phyloP scores from a whole-genome alignment of 2,329 filamentous ascomycete species.

The Calonectria leucothoes region DNA sequence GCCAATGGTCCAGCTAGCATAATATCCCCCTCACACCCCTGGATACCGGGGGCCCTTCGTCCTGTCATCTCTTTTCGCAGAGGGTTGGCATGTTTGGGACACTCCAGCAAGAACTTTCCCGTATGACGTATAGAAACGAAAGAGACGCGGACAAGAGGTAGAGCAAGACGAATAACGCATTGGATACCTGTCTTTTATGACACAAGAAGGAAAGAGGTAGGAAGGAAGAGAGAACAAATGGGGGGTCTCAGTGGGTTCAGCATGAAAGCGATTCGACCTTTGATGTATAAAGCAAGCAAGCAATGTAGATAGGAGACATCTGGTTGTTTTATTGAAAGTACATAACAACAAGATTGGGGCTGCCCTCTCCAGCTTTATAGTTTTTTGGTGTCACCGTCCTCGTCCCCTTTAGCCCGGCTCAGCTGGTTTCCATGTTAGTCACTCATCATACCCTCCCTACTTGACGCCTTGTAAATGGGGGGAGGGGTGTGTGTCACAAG shows the following conservation, averaged over 20 bases:
- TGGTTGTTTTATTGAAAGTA: constrained; percentile 36
- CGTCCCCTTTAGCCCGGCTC: neutral
- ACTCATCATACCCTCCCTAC: constrained; percentile 25
- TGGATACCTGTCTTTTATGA: constrained; percentile 29
- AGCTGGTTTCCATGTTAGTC: constrained; percentile 12
- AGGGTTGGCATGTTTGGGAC: constrained; percentile 28
- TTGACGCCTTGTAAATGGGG: constrained; percentile 20
- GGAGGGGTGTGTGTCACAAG: constrained; percentile 24
- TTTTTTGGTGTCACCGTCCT: constrained; percentile 31
- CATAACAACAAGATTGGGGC: constrained; percentile 40
- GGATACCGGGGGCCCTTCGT: constrained; percentile 18
- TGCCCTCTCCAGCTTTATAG: constrained; percentile 43
- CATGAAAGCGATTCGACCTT: constrained; percentile 26
- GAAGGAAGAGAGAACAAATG: constrained; percentile 32
- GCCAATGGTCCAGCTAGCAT: constrained; percentile 27
- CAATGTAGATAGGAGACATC: constrained; percentile 41
- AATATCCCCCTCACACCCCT: constrained; percentile 9
- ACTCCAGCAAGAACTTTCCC: constrained; percentile 32
- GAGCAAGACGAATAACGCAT: constrained; percentile 32
- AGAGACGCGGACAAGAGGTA: constrained; percentile 25
- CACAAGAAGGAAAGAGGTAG: constrained; percentile 20
- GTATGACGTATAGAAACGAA: constrained; percentile 25
- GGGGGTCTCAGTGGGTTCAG: constrained; percentile 27
- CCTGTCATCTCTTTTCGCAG: constrained; percentile 15
- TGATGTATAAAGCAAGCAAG: constrained; percentile 30